Evolutionary conservation across 495 filamentous ascomycete genomes (phyloP).

Genomic region (Hamigera avellanea): DNA sequence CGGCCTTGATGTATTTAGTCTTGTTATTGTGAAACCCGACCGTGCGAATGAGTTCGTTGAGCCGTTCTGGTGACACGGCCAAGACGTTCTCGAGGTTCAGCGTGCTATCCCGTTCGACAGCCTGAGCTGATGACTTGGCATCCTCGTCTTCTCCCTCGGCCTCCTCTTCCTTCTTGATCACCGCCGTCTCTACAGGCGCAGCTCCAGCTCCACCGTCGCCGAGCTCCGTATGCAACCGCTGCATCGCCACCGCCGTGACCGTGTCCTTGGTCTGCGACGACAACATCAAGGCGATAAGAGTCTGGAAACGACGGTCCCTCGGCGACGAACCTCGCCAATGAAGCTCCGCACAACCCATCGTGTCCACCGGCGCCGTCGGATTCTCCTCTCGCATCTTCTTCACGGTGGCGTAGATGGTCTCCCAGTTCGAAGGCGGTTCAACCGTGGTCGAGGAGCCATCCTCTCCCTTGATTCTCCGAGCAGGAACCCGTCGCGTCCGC

Average conservation of each 20-base stretch:
- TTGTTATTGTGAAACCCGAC: conserved; percentile 97
- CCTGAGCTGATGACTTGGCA: conserved; percentile 11
- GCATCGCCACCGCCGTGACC: conserved; percentile 78
- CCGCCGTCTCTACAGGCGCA: background rate
- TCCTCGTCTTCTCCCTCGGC: conserved; percentile 12
- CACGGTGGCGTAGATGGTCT: conserved; percentile 65
- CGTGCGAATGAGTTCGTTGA: conserved; percentile 71
- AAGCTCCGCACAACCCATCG: conserved; percentile 89
- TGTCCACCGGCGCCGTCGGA: conserved; percentile 83
- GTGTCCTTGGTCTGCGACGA: conserved; percentile 95
- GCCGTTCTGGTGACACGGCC: conserved; percentile 48
- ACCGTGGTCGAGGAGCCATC: conserved; percentile 39
- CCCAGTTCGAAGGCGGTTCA: conserved; percentile 71
- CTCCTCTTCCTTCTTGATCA: conserved; percentile 10
- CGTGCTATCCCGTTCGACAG: conserved; percentile 32
- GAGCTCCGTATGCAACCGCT: conserved; percentile 62
- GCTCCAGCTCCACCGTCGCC: conserved; percentile 25
- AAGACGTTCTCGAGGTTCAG: conserved; percentile 75
- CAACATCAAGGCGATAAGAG: conserved; percentile 89
- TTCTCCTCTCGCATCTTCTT: conserved; percentile 64
- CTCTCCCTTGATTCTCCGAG: conserved; percentile 47
- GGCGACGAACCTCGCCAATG: conserved; percentile 29
- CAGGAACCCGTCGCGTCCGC: conserved; percentile 47
- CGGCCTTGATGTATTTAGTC: conserved; percentile 75
- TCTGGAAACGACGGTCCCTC: conserved; percentile 74